These are phyloP conservation scores for Salix purpurea DNA, from an alignment of 345 rosid genomes.

Conservation along the genomic window DNA sequence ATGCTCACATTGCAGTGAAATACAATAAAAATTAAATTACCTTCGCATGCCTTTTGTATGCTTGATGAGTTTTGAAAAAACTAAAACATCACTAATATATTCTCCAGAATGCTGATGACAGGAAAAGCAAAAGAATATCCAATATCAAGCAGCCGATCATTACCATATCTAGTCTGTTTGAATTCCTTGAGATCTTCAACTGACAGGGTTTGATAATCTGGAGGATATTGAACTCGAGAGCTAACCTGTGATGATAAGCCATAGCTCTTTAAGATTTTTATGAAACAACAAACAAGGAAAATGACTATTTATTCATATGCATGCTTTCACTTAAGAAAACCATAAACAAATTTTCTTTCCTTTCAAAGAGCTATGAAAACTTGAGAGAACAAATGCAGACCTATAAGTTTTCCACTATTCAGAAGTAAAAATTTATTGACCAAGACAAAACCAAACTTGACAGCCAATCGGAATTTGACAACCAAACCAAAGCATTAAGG, in stretches of 20 bases:
- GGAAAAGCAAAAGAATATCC: constrained; percentile 1
- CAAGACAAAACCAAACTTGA: not conserved
- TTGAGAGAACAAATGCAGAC: not conserved
- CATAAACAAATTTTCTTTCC: not conserved
- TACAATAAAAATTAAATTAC: not conserved
- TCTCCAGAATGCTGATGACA: not conserved
- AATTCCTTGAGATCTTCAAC: constrained; percentile 94
- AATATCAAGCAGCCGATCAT: constrained; percentile 13
- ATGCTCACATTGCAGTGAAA: not conserved
- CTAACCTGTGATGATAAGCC: constrained; percentile 58
- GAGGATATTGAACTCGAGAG: constrained; percentile 89
- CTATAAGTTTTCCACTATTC: not conserved
- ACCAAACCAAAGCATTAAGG: not conserved
- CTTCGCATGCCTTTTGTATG: not conserved
- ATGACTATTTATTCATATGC: not conserved
- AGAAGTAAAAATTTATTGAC: not conserved
- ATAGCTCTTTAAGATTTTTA: not conserved
- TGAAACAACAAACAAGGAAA: not conserved
- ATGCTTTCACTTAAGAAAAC: not conserved
- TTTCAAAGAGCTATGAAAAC: not conserved
- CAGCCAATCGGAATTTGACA: not conserved
- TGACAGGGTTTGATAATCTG: constrained; percentile 83
- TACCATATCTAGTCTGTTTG: constrained; percentile 98
- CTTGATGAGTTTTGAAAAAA: not conserved
- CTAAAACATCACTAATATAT: not conserved